Evolutionary conservation across 768 basidiomycete genomes (phyloP).

Genomic region (Hirschioporus abietinus): DNA sequence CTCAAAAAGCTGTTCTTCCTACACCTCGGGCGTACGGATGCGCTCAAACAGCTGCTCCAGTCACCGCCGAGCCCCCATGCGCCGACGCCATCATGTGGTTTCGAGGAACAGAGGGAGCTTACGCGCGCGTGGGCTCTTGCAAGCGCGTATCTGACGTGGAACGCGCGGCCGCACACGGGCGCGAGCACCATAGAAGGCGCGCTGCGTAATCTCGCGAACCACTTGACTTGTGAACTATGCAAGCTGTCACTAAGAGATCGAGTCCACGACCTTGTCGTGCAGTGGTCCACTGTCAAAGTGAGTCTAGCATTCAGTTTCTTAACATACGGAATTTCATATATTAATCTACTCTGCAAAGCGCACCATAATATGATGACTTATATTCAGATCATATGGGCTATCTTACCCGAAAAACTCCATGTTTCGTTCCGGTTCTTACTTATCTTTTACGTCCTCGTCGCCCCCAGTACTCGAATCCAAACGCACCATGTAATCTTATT

Average conservation of each 20-base stretch:
- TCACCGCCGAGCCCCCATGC: constrained; percentile 23
- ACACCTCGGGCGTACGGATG: constrained; percentile 29
- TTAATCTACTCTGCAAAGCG: too few relatives aligned
- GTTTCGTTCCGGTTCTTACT: too few relatives aligned
- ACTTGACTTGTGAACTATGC: constrained; percentile 26
- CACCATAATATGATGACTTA: too few relatives aligned
- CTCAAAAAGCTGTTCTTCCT: constrained; percentile 36
- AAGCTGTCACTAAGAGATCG: constrained; percentile 20
- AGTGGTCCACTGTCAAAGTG: constrained; percentile 30
- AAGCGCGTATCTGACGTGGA: constrained; percentile 33
- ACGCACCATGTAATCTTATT: too few relatives aligned
- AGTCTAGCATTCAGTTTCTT: neutral
- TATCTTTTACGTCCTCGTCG: too few relatives aligned
- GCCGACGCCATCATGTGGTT: constrained; percentile 18
- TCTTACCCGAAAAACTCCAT: too few relatives aligned
- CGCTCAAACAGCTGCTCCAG: constrained; percentile 27
- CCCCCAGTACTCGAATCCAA: too few relatives aligned
- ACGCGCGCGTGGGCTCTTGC: constrained; percentile 33
- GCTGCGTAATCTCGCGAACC: constrained; percentile 23
- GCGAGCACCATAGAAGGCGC: constrained; percentile 20
- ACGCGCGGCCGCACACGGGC: constrained; percentile 29
- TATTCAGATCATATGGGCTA: too few relatives aligned
- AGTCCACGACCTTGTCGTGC: constrained; percentile 23
- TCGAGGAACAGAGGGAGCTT: constrained; percentile 28
- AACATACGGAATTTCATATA: constrained; percentile 12